Conservation (phyloP, 2,329 filamentous ascomycete species). For the Epichloe festucae region DNA sequence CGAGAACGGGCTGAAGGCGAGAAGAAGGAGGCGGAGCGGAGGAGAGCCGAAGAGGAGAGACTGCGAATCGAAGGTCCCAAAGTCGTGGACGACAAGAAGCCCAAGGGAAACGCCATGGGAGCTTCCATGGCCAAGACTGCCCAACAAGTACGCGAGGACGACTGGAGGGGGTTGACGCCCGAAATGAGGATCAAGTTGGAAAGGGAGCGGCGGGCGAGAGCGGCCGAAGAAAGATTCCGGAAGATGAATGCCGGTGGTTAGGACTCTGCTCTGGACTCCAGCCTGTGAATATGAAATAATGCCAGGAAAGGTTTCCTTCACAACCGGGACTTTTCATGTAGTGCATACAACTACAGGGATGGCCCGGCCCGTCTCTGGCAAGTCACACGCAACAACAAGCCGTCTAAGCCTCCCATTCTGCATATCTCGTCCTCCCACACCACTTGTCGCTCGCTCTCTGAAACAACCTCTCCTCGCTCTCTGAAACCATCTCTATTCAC, state of each 20-base stretch:
- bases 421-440: no score
- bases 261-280: background rate
- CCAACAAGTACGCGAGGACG: conserved; percentile 71
- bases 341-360: no score
- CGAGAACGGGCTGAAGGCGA: conserved; percentile 58
- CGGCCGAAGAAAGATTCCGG: conserved; percentile 77
- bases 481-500: no score
- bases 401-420: no score
- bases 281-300: no score
- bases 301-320: no score
- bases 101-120: conserved; percentile 36
- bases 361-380: no score
- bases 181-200: conserved; percentile 79
- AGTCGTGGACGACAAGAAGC: conserved; percentile 35
- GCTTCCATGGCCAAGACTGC: conserved; percentile 55
- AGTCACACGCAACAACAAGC: no score
- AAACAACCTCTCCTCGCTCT: no score
- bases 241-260: conserved; percentile 31
- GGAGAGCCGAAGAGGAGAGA: conserved; percentile 62
- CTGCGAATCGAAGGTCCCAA: conserved; percentile 53
- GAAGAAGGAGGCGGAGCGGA: conserved; percentile 54
- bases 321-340: no score
- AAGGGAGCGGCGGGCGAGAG: conserved; percentile 76
- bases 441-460: no score
- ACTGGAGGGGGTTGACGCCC: conserved; percentile 69